Conservation (phyloP, 768 basidiomycete genomes). For the Mycena chlorophos region DNA sequence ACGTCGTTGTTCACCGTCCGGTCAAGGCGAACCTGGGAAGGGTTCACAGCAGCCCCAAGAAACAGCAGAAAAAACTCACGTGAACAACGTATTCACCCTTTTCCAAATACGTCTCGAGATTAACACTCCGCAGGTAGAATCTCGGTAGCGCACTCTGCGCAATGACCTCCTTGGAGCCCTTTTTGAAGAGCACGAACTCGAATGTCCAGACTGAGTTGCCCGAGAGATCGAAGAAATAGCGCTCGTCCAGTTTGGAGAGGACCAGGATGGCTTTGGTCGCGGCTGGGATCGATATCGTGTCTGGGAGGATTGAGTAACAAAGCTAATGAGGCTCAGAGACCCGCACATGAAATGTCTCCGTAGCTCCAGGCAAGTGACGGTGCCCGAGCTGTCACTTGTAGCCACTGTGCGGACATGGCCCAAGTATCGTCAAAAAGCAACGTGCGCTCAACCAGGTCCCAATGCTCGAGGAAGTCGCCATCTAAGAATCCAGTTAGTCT, state of each 20-base stretch:
- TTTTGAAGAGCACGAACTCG: conserved; percentile 52
- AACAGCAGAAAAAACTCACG: conserved; percentile 26
- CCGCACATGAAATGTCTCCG: conserved; percentile 56
- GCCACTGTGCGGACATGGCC: conserved; percentile 51
- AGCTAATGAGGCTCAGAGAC: neutral
- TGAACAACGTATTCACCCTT: conserved; percentile 47
- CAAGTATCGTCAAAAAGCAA: conserved; percentile 50
- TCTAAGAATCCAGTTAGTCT: conserved; percentile 25
- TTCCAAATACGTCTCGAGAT: conserved; percentile 43
- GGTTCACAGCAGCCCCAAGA: conserved; percentile 31
- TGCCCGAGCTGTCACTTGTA: conserved; percentile 43
- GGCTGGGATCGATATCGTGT: conserved; percentile 45
- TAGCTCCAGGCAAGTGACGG: conserved; percentile 51
- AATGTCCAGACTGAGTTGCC: conserved; percentile 47
- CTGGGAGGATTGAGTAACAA: conserved; percentile 26
- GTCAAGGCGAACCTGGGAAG: conserved; percentile 24
- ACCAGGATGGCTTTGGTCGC: conserved; percentile 48
- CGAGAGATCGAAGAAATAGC: conserved; percentile 51
- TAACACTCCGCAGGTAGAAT: conserved; percentile 42
- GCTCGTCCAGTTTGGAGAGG: conserved; percentile 50
- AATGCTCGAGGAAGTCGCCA: conserved; percentile 45
- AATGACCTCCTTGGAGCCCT: conserved; percentile 40
- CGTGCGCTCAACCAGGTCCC: conserved; percentile 45
- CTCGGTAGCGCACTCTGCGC: conserved; percentile 39
- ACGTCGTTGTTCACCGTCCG: conserved; percentile 6